Evolutionary conservation across 768 basidiomycete genomes (phyloP).

Genomic region (Austroboletus festivus): DNA sequence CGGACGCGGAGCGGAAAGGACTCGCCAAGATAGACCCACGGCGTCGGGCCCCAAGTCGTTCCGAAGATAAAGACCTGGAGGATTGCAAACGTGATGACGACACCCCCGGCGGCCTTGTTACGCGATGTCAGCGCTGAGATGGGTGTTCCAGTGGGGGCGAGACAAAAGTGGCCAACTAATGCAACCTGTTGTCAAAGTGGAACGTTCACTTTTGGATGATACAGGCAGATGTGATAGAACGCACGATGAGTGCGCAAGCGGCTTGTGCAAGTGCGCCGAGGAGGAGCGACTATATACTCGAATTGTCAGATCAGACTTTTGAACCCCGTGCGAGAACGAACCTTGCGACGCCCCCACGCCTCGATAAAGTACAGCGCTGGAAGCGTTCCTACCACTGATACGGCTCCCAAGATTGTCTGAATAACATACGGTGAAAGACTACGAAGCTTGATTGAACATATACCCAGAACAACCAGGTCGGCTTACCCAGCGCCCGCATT

Average conservation of each 20-base stretch:
- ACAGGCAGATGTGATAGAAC: constrained; percentile 14
- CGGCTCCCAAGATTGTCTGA: constrained; percentile 70
- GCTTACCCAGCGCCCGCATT: constrained; percentile 62
- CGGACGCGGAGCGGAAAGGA: constrained; percentile 80
- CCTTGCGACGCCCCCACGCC: constrained; percentile 67
- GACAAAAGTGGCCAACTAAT: constrained; percentile 65
- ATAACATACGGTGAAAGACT: constrained; percentile 72
- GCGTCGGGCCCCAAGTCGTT: constrained; percentile 75
- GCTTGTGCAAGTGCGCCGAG: constrained; percentile 61
- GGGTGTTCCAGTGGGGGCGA: constrained; percentile 53
- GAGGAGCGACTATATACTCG: constrained; percentile 51
- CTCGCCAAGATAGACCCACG: constrained; percentile 77
- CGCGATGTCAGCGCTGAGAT: constrained; percentile 45
- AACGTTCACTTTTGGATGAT: too few species aligned
- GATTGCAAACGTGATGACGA: constrained; percentile 73
- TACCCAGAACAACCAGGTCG: neutral
- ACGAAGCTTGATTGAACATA: neutral
- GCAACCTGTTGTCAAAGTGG: constrained; percentile 53
- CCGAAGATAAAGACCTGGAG: constrained; percentile 70
- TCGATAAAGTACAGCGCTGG: constrained; percentile 72
- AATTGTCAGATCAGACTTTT: too few species aligned
- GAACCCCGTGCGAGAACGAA: constrained; percentile 26
- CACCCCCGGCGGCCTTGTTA: constrained; percentile 61
- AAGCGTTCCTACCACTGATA: constrained; percentile 68
- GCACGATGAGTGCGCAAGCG: constrained; percentile 57